Evolutionary conservation across 352 stramenopile genomes (phyloP), one percentile per base, ranked within the genome.

Genomic region (Globisporangium irregulare): DNA sequence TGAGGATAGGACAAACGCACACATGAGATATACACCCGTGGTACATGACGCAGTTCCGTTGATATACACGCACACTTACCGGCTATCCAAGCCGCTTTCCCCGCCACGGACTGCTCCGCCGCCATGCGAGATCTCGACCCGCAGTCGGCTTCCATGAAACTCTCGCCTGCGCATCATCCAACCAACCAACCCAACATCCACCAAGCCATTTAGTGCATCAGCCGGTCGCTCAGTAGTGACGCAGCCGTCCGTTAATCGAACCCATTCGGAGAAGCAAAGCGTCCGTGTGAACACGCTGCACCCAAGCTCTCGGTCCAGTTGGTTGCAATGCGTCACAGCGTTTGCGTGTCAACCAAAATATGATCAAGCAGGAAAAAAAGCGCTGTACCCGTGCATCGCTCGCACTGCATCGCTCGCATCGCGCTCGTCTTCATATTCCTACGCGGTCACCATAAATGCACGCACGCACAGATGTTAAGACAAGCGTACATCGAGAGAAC

Each of bases 351-450:
- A 3, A 5, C 14, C 24, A 34, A 22, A 34, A 22, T 27, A 32
- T 15, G 24, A 20, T 34, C 22, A 27, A 32, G 24, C 6, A 57
- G 24, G 27, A 24, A 59, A 18, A 32, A 20, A 12, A 59, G 25
- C 34, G 12, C 12, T 20, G 15, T 68, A 90, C 83, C 80, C 82
- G 55, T 94, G 70, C 71, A 94, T 88, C 6, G 77, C 66, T 20
- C 74, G 76, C 22, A 84, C 80, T 0, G 86, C 84, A 20, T 90
- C 73, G 27, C 76, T 80, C 1, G 81, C 84, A 55, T 90, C 81
- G 38, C 78, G 66, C 46, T 85, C 64, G 27, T 86, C 66, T 14
- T 90, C 81, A 46, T 86, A 92, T 29, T 87, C 76, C 86, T 93
- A 63, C 22, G 38, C 54, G n/a, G 8, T 24, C 20, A 15, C 5